Evolutionary conservation across 2,329 filamentous ascomycete species (phyloP), one percentile per base, ranked within the genome.

Genomic region (Clonostachys solani): DNA sequence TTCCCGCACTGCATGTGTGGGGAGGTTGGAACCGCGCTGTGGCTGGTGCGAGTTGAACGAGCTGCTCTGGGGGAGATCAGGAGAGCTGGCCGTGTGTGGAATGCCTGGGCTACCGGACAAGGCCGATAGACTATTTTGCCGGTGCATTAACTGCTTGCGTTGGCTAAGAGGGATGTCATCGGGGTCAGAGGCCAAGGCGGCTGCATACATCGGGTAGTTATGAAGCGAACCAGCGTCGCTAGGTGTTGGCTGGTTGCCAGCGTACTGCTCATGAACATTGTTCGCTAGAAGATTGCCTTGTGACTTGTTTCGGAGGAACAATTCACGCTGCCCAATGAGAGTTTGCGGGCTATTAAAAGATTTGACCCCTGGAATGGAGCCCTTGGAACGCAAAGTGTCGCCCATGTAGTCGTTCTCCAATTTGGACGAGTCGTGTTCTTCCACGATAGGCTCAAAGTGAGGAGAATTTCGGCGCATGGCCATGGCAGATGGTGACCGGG

Each of bases 81-180:
- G 15, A 18, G 12, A 40, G 16, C 40, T 47, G 37, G n/a, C 18
- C 17, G 33, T 43, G 18, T 35, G 40, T 10, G 36, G 46, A 2
- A 41, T 12, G 42, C 33, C 13, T 17, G 43, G 42, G 16, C 18
- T 34, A 59, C 54, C 44, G 12, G 57, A 55, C 38, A 60, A 64
- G 38, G 55, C 56, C 52, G 67, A 61, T 43, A 70, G 51, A 56
- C 72, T 77, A 52, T 62, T 73, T 40, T 79, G 75, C 33, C 78
- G 50, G 12, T 37, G 80, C 47, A 87, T 80, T 29, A 87, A 63
- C 42, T 79, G 68, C 47, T 77, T 78, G 40, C 87, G 83, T 56
- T 87, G 80, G 40, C 81, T 86, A 16, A 94, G 73, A 0, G 88
- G 84, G 54, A 92, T 73, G 47, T 91, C 80, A 50, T 92, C 88